Base-by-base conservation (phyloP, 192 early-diverging fungal genomes). In the Backusella liffmaniae region DNA sequence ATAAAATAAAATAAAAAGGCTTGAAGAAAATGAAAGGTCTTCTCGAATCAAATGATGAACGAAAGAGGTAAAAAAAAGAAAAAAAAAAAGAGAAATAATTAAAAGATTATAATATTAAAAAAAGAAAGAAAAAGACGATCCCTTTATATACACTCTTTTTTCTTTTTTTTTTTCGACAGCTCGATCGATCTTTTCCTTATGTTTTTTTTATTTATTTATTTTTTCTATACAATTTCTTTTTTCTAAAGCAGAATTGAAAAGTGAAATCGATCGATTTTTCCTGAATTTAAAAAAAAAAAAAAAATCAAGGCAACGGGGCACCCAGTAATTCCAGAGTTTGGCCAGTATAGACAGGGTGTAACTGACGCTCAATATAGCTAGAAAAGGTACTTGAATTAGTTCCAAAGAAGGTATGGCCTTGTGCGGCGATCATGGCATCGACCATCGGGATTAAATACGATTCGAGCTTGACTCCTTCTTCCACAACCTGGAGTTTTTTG, bases 401-500 rank as follows among this genome's bases (percentile, higher is more conserved):
- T 4, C 87, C 87, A 26, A 86, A 68, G 59, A 90, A 90, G 16
- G 82, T 78, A 39, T 79, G 77, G 12, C 87, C 86, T 26, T 84
- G 87, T 16, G 88, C 83, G 4, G 83, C 75, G 32, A 88, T 84
- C 18, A 88, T 84, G 4, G 83, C 83, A 75, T 90, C 88, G 4
- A 88, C 74, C 80, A 90, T 86, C 10, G 88, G 88, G 18, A 90
- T 83, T 34, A 90, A 56, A 67, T 84, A 86, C 29, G 74, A 74
- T 66, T 76, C 77, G 44, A 90, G 71, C 16, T 79, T 76, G 13
- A 87, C 84, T 15, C 83, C 77, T 30, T 90, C 88, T 37, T 76
- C 78, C 29, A 67, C 72, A 4, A 80, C 78, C 26, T 80, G 34
- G 0, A 83, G 29, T 41, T 46, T 73, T 1, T 69, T 30, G 29